Percentiles rank a stretch among this genome's conserved stretches.
These are phyloP conservation scores for Fusarium napiforme DNA, from an alignment of 2,329 filamentous ascomycete species.

Conservation along the genomic window DNA sequence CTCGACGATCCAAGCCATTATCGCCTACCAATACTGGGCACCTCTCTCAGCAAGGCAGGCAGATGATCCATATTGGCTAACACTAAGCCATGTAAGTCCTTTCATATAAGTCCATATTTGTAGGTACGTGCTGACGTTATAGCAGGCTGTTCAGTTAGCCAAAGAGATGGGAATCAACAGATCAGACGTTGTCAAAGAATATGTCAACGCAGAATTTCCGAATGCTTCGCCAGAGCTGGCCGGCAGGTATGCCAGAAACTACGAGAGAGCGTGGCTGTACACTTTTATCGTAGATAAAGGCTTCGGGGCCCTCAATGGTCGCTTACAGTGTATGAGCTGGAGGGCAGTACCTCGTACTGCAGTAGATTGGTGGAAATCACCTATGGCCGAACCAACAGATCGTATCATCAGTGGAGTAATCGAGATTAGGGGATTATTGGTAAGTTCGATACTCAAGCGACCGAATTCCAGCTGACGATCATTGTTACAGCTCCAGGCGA, in stretches of 20 bases:
- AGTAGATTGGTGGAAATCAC: conserved; percentile 11
- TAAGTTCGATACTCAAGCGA: not conserved
- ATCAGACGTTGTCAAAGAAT: conserved; percentile 4
- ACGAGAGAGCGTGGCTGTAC: conserved; percentile 9
- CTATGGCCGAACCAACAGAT: conserved; percentile 5
- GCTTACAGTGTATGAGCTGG: conserved; percentile 8
- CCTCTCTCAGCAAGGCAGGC: not conserved
- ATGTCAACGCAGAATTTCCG: not conserved
- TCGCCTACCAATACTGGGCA: conserved; percentile 14
- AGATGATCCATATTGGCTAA: conserved; percentile 9
- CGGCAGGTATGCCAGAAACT: conserved; percentile 5
- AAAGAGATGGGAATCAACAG: conserved; percentile 10
- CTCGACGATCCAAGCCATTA: conserved; percentile 9
- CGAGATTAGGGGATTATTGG: conserved; percentile 1
- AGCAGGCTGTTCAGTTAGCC: conserved; percentile 5
- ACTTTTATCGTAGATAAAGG: conserved; percentile 14
- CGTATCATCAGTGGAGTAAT: conserved; percentile 13
- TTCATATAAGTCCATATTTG: rapidly evolving
- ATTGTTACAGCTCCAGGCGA: not conserved
- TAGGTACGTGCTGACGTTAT: rapidly evolving
- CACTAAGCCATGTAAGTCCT: not conserved
- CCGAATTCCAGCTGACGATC: rapidly evolving
- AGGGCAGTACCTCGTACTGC: conserved; percentile 5
- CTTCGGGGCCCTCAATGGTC: conserved; percentile 7
- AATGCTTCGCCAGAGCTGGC: not conserved